phyloP scores from a whole-genome alignment of 768 basidiomycete species.

The Hericium erinaceus region DNA sequence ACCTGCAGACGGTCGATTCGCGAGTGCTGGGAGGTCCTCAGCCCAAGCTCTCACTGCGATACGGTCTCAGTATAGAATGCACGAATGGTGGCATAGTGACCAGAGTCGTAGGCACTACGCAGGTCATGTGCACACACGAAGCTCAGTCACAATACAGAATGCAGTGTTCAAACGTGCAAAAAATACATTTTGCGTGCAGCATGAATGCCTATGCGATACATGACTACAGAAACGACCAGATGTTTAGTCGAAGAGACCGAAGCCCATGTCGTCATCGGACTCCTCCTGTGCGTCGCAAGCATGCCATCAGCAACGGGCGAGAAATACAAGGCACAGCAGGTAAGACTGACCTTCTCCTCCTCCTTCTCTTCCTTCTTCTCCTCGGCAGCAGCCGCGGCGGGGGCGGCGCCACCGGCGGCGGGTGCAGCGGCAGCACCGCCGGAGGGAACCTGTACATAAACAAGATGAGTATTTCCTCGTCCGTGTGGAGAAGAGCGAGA shows the following conservation, averaged over 20 bases:
- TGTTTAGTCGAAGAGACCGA: slow-evolving; percentile 90
- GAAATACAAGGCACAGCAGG: neutral
- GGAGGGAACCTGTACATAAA: slow-evolving; percentile 63
- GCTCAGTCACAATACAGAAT: too few species aligned
- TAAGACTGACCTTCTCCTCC: slow-evolving; percentile 69
- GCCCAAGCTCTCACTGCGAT: too few species aligned
- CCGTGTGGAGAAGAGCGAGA: slow-evolving; percentile 8
- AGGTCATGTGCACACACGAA: too few species aligned
- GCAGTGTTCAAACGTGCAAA: too few species aligned
- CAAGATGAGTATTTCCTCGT: neutral
- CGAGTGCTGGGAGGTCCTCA: too few species aligned
- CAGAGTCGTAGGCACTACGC: too few species aligned
- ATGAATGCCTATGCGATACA: neutral
- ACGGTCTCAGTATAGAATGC: too few species aligned
- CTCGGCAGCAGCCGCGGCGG: slow-evolving; percentile 57
- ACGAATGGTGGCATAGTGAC: too few species aligned
- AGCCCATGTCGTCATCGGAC: slow-evolving; percentile 98
- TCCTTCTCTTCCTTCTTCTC: slow-evolving; percentile 86
- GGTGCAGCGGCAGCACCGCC: slow-evolving; percentile 70
- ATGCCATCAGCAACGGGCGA: neutral
- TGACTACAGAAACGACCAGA: neutral
- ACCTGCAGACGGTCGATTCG: too few species aligned
- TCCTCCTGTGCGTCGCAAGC: slow-evolving; percentile 51
- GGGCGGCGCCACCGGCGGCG: slow-evolving; percentile 43
- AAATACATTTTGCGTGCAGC: too few species aligned